Base-by-base conservation (phyloP, 2,329 filamentous ascomycete genomes). In the Sarocladium kiliense region DNA sequence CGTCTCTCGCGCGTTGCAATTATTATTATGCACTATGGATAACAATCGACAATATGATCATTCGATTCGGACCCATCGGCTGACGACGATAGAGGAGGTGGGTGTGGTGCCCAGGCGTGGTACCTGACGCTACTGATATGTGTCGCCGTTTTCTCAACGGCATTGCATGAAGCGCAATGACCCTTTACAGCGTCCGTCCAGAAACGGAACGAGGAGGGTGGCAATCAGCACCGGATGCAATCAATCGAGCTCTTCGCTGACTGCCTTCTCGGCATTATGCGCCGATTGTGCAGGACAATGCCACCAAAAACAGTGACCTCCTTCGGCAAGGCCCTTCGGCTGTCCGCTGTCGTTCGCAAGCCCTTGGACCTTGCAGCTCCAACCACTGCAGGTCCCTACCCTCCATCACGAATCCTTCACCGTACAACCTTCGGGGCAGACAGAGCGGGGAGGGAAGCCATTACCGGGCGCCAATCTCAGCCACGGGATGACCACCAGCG, bases 151-250 rank as follows among this genome's bases (percentile, higher is more conserved):
- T 44, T 18, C 16, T n/a, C 44, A 47, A 47, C 44, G 44, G 44
- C 18, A 27, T 14, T 47, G 44, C 44, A 47, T 47, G 16, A 47
- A n/a, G 7, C 12, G 44, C 44, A 26, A 27, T 47, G 25, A n/a
- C 4, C 21, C 44, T 27, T 47, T 30, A 27, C 21, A 16, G 25
- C 25, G 21, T 5, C 3, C 16, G 23, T 23, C 12, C 44, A 16
- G 44, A 47, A 47, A 47, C 44, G n/a, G 44, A 27, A 47, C n/a
- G 14, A 12, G 7, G 44, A 27, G 44, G 25, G 44, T 47, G 44
- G 44, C 25, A 47, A 47, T 18, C 25, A 47, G 3, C 3, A 47
- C 44, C 7, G 25, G 7, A 3, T 30, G 23, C 44, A 47, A 47
- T 47, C 44, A 30, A 47, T 47, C 44, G 16, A 27, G 7, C 41